Base-by-base conservation (phyloP, 1,284 basidiomycete genomes). In the Malassezia cuniculi region DNA sequence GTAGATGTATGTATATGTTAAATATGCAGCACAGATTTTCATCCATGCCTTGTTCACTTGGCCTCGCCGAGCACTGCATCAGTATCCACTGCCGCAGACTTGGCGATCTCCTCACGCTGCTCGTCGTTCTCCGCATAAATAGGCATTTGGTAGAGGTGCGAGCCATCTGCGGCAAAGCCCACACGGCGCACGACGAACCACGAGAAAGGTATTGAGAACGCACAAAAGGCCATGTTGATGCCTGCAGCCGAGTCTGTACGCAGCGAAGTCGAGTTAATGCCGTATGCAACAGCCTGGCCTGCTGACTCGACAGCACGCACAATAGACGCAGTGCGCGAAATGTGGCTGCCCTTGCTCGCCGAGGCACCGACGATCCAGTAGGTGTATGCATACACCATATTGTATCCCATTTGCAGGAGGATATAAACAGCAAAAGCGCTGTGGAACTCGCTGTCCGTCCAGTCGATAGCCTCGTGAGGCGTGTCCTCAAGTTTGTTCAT, bases 231-330 rank as follows among this genome's bases (percentile, higher is more conserved):
- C n/a, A 57, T 48, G 43, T 68, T 60, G 34, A 68, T 36, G 0
- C 53, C 52, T 2, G 60, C 60, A 1, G 65, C 55, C 1, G 53
- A 53, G 19, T 63, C 55, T 0, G 56, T 41, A 2, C 61, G 44
- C 24, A 44, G 53, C 25, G 50, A 48, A 2, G 52, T 51, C 6
- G 57, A 48, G 34, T 57, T 60, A 35, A 68, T 39, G 1, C 62
- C 64, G 35, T 61, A 67, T 2, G 48, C 57, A 3, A 60, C 54
- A 11, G 61, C 61, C 14, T 62, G 56, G 0, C 66, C 66, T 0
- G 60, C 61, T 1, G 38, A 45, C 34, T 68, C 66, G 7, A 60
- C 48, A 1, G 54, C 54, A 6, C 66, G 51, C 0, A 68, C 51
- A 27, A 65, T 53, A 4, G 54, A 52, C 0, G 60, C 55, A 2